Evolutionary conservation across 306 rosid species (phyloP).

Genomic region (Malus fusca): DNA sequence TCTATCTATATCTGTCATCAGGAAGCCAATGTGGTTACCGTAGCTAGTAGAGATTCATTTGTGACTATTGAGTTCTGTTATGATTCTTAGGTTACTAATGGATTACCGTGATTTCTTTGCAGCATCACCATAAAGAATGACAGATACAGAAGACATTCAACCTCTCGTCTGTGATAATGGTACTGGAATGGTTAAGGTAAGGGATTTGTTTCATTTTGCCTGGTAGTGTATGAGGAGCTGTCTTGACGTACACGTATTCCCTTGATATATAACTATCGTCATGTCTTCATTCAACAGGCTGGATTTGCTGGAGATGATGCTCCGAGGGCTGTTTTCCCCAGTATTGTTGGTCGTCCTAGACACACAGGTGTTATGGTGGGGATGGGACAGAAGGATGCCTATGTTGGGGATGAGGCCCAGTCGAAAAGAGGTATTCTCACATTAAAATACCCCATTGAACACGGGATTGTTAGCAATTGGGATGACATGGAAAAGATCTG

Average conservation of each 20-base stretch:
- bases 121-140: constrained; percentile 17
- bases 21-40: background rate
- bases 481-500: constrained; percentile 39
- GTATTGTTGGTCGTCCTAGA: constrained; percentile 39
- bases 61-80: background rate
- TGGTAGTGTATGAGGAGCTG: background rate
- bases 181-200: constrained; percentile 41
- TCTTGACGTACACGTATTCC: background rate
- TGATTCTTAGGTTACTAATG: background rate
- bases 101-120: background rate
- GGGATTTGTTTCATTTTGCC: background rate
- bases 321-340: constrained; percentile 37
- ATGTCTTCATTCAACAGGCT: constrained; percentile 14
- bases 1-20: background rate
- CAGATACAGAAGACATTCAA: constrained; percentile 35
- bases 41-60: background rate
- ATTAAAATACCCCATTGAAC: constrained; percentile 36
- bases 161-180: constrained; percentile 43
- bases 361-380: constrained; percentile 43
- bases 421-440: constrained; percentile 38
- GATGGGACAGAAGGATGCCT: constrained; percentile 40
- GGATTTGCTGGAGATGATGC: constrained; percentile 47
- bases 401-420: constrained; percentile 42
- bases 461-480: constrained; percentile 41
- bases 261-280: background rate